A percentile compares a stretch with the other conserved stretches of the same genome.
Conservation (phyloP, 2,329 filamentous ascomycete species). For the Colletotrichum agaves region DNA sequence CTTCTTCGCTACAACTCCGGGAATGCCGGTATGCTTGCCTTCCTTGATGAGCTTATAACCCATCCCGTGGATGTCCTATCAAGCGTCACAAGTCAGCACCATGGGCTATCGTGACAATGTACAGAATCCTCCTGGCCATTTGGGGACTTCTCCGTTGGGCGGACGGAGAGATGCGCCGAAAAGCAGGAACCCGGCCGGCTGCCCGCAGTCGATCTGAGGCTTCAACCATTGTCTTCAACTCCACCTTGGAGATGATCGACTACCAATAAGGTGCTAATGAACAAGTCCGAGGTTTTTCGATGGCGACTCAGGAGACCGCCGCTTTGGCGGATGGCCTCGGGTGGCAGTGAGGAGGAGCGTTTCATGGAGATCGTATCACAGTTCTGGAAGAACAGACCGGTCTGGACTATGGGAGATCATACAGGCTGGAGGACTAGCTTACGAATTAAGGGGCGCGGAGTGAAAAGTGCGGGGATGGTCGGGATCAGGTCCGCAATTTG, state of each 20-base stretch:
- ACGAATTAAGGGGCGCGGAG: conserved; percentile 15
- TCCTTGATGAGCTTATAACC: conserved; percentile 45
- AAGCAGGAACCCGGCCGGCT: conserved; percentile 35
- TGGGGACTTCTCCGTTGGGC: conserved; percentile 46
- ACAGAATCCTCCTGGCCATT: conserved; percentile 45
- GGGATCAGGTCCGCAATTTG: not conserved
- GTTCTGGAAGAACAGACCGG: conserved; percentile 38
- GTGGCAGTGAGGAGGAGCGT: conserved; percentile 31
- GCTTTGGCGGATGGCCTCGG: conserved; percentile 25
- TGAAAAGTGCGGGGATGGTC: conserved; percentile 6
- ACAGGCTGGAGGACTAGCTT: conserved; percentile 17
- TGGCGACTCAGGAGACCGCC: conserved; percentile 18
- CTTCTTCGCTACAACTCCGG: conserved; percentile 40
- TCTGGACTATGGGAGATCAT: conserved; percentile 38
- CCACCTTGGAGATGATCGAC: conserved; percentile 40
- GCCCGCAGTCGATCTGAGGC: conserved; percentile 40
- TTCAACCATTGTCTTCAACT: conserved; percentile 42
- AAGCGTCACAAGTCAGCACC: conserved; percentile 40
- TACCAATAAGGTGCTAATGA: not conserved
- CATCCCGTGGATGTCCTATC: conserved; percentile 38
- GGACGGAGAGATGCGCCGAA: conserved; percentile 41
- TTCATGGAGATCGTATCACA: conserved; percentile 35
- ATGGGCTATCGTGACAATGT: conserved; percentile 44
- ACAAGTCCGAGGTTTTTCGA: not conserved
- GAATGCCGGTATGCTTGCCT: conserved; percentile 43